Percentiles rank a stretch among this genome's conserved stretches.
Conservation (phyloP, 345 rosid species). For the Erysimum cheiranthoides region DNA sequence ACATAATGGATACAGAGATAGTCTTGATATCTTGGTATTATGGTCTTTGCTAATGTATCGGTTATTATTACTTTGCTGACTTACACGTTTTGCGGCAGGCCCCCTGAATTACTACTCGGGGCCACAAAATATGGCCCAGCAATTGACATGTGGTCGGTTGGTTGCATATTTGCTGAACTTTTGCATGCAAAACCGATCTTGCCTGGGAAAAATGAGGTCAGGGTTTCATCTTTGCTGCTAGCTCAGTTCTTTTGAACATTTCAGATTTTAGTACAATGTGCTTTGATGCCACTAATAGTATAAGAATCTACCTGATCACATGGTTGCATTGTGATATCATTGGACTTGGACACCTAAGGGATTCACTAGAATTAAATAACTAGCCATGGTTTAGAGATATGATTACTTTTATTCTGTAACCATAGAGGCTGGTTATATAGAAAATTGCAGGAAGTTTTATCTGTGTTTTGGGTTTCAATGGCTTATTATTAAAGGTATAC, state of each 20-base stretch:
- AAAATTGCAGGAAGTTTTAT: slow-evolving; percentile 17
- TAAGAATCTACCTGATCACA: slow-evolving; percentile 22
- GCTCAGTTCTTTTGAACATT: not conserved
- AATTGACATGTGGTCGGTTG: slow-evolving; percentile 97
- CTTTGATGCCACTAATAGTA: slow-evolving; percentile 13
- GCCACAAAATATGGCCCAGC: slow-evolving; percentile 95
- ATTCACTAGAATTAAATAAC: not conserved
- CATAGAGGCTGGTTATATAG: slow-evolving; percentile 11
- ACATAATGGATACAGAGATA: not conserved
- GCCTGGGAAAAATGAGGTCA: slow-evolving; percentile 90
- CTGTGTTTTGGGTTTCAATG: slow-evolving; percentile 1
- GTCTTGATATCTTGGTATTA: slow-evolving; percentile 7
- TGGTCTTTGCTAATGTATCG: not conserved
- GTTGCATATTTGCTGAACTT: slow-evolving; percentile 95
- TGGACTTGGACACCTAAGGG: not conserved
- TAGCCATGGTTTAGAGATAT: not conserved
- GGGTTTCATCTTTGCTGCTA: slow-evolving; percentile 32
- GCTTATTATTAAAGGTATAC: not conserved
- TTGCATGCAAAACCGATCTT: slow-evolving; percentile 88
- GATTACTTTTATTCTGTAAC: slow-evolving; percentile 9
- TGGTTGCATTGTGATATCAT: slow-evolving; percentile 10
- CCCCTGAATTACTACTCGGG: slow-evolving; percentile 96
- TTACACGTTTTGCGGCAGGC: slow-evolving; percentile 53
- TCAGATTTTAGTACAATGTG: not conserved
- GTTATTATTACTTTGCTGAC: slow-evolving; percentile 25